Evolutionary conservation across 164 flowering plant genomes (phyloP).

Genomic region (Magnolia sinica): DNA sequence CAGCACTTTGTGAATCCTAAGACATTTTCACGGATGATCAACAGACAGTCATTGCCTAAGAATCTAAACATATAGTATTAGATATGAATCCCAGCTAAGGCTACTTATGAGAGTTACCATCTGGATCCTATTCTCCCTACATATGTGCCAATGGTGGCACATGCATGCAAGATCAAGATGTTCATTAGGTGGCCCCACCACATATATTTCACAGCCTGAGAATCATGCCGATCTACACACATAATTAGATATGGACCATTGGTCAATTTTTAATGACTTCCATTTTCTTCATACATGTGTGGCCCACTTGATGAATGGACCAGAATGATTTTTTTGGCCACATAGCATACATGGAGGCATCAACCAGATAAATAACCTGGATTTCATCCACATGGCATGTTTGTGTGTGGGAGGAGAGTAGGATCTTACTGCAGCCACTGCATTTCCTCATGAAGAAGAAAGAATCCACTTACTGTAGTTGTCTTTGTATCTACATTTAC

Average conservation of each 20-base stretch:
- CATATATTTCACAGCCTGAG: neutral
- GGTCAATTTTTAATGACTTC: neutral
- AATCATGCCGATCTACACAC: neutral
- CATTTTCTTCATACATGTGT: neutral
- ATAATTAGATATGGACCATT: neutral
- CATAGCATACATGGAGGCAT: neutral
- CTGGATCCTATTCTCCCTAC: too few relatives aligned
- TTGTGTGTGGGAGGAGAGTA: neutral
- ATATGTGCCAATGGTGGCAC: neutral
- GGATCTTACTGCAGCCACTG: neutral
- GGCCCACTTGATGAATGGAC: neutral
- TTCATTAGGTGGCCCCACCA: neutral
- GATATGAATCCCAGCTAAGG: too few relatives aligned
- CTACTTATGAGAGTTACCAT: too few relatives aligned
- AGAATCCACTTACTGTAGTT: slow-evolving; percentile 37
- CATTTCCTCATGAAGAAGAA: slow-evolving; percentile 1
- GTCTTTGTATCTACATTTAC: slow-evolving; percentile 38
- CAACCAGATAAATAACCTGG: neutral
- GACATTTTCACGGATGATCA: slow-evolving; percentile 1
- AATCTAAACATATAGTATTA: too few relatives aligned
- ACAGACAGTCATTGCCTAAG: neutral
- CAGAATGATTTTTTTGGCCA: neutral
- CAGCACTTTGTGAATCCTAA: slow-evolving; percentile 69
- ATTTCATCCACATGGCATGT: neutral
- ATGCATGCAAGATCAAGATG: neutral